Evolutionary conservation across 202 grass and related monocot genomes (phyloP).

Genomic region (Zizania palustris): DNA sequence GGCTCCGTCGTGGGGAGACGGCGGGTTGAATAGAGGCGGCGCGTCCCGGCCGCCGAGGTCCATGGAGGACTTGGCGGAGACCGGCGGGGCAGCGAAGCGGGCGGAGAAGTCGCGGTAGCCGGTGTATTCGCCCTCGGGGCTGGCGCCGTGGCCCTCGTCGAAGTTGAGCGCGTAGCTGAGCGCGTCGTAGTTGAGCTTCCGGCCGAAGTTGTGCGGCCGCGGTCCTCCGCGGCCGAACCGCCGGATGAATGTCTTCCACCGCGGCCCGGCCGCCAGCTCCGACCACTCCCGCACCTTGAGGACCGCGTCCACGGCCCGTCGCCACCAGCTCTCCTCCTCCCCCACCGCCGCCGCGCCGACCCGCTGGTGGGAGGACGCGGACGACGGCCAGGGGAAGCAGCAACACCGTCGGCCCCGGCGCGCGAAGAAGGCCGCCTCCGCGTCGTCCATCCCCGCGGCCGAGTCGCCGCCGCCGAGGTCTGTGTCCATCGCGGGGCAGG

Average conservation of each 20-base stretch:
- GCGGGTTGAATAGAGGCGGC: constrained; percentile 41
- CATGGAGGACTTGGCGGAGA: constrained; percentile 73
- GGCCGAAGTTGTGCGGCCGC: no score
- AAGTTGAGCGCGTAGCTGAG: no score
- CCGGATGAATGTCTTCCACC: constrained; percentile 98
- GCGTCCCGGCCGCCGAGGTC: constrained; percentile 72
- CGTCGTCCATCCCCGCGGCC: constrained; percentile 34
- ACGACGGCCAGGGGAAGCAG: constrained; percentile 55
- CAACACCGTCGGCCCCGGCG: constrained; percentile 52
- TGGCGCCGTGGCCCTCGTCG: no score
- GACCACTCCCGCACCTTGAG: constrained; percentile 97
- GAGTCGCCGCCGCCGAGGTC: constrained; percentile 34
- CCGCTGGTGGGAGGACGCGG: constrained; percentile 42
- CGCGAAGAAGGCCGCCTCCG: constrained; percentile 55
- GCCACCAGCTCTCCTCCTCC: constrained; percentile 69
- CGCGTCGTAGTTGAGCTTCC: no score
- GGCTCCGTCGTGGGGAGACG: constrained; percentile 1
- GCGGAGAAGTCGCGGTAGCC: no score
- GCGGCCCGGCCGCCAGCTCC: constrained; percentile 67
- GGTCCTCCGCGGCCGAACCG: constrained; percentile 61
- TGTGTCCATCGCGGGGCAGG: constrained; percentile 13
- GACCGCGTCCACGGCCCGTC: constrained; percentile 44
- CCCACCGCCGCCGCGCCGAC: constrained; percentile 10
- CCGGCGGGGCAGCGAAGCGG: neutral
- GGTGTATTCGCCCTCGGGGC: no score